Base-by-base conservation (phyloP, 768 basidiomycete genomes). In the Coprinopsis marcescibilis region DNA sequence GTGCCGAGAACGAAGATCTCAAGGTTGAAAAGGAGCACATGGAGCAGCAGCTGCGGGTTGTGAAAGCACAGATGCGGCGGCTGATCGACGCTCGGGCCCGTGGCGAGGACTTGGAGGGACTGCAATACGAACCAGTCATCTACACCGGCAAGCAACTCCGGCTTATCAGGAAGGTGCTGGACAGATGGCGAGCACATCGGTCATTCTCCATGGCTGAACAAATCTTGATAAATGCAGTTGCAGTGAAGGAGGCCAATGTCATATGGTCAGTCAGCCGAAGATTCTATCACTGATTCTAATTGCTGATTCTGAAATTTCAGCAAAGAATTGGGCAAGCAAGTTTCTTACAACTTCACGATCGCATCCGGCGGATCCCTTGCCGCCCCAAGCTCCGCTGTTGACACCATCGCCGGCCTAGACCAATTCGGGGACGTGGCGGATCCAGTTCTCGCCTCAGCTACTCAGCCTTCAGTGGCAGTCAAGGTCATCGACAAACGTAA, bases 371-470 rank as follows among this genome's bases (percentile, higher is more conserved):
- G 85, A 12, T 76, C 84, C 11, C 69, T 91, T 15, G 84, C 84
- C 17, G 78, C 82, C 2, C 91, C 94, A 8, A 72, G 72, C 13
- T 95, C 94, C 14, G 83, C 88, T 2, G 76, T 90, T 37, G 91
- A 92, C 60, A 84, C 83, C 21, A 85, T 92, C 52, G 85, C 85
- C 24, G 89, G 89, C 11, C 68, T 96, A 24, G 89, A 88, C 58
- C 86, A 93, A 58, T 91, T 97, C 59, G 95, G 92, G 15, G 91
- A 95, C 56, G 88, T 92, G 8, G 77, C 86, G n/a, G 91, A 94
- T 62, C 83, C 86, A 5, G 75, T 81, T 11, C 77, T 89, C 4
- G 75, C 79, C 4, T 83, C 83, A 3, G 69, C 76, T 4, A 80
- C 82, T 1, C 89, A 91, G 51, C 90, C 94, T 0, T 83, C 83